Evolutionary conservation across 345 rosid genomes (phyloP).

Genomic region (Populus simonii): DNA sequence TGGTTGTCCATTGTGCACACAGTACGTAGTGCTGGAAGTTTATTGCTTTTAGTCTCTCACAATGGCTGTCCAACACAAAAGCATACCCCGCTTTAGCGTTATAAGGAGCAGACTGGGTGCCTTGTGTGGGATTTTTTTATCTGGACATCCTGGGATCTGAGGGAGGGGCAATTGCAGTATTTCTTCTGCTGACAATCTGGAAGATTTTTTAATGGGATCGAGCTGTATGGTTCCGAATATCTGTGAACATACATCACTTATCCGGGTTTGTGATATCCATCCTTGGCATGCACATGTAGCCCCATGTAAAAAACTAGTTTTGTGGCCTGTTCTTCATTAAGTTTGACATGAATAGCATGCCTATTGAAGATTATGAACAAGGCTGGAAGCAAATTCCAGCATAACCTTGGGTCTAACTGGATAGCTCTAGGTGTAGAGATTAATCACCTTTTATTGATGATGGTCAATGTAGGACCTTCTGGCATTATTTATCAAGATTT

Average conservation of each 20-base stretch:
- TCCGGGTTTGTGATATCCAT: no score
- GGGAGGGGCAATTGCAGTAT: not conserved
- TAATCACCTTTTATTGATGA: not conserved
- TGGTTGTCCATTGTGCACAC: not conserved
- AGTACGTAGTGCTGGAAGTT: not conserved
- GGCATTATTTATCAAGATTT: not conserved
- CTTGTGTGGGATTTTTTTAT: no score
- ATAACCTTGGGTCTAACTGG: not conserved
- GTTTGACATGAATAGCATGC: not conserved
- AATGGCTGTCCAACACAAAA: not conserved
- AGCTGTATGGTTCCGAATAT: not conserved
- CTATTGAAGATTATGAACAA: not conserved
- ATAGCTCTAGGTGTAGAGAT: not conserved
- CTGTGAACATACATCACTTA: not conserved
- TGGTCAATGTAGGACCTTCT: not conserved
- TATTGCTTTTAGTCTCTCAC: not conserved
- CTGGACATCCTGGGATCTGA: not conserved
- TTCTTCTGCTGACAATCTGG: not conserved
- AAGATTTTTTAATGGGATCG: not conserved
- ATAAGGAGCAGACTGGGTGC: not conserved
- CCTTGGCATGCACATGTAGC: not conserved
- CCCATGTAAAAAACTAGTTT: not conserved
- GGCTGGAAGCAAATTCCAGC: not conserved
- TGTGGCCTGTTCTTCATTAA: no score
- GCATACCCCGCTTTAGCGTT: not conserved